Evolutionary conservation across 345 rosid genomes (phyloP), one percentile per base, ranked within the genome.

Genomic region (Rhodamnia rubescens): DNA sequence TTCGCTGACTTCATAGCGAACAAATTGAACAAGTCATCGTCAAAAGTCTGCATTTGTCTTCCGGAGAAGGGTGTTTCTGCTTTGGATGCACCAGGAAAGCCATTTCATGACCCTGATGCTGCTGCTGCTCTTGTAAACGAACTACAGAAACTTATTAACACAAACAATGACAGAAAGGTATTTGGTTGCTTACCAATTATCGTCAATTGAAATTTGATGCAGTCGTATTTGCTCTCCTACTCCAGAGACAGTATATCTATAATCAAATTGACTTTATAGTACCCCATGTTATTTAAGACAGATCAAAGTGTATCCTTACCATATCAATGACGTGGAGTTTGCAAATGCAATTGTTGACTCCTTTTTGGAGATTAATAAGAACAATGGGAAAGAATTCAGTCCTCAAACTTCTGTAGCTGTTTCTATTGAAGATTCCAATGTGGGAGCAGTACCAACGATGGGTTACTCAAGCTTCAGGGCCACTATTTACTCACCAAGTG

Each of bases 71-170:
- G 98, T 85, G 83, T 97, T 83, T 95, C 99, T 75, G 97, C 95
- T 83, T 88, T 97, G 89, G 99, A 95, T 92, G 93, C 95, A 74
- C 93, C 91, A 26, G 94, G 92, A 81, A 91, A 87, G 88, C 94
- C 98, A 82, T 97, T 97, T 89, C 91, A 87, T 91, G 99, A 97
- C 90, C 95, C 96, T 42, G 93, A 92, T 89, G 97, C 97, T 64
- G 92, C 93, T 57, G 88, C 88, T 44, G 80, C 93, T 83, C 95
- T 97, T 85, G 85, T 93, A 44, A 90, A 85, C 85, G 99, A 94
- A 90, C 85, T 95, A 16, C 90, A 91, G 87, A 88, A 47, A 82
- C 95, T 92, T 86, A 87, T 97, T 88, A 90, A 92, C 83, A 90
- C 87, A 86, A 91, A 85, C 83, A 92, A 95, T 84, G 93, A 95